Base-by-base conservation (phyloP, 441 rosid genomes). In the Theobroma grandiflorum region DNA sequence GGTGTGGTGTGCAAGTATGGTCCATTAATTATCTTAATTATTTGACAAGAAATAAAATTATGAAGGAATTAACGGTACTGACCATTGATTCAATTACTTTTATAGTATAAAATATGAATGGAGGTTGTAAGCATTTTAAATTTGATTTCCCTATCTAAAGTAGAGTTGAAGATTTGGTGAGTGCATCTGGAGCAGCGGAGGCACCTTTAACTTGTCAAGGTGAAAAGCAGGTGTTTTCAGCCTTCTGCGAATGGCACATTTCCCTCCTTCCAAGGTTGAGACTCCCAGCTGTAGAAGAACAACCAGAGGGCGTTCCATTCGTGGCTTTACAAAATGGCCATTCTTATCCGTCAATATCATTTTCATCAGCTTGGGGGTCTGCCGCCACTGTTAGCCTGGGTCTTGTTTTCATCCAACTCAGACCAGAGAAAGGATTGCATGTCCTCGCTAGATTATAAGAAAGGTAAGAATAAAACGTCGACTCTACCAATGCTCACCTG, bases 201-300 rank as follows among this genome's bases (percentile, higher is more conserved):
- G 16, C 55, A 82, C 82, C 84, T 78, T 80, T 5, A 82, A 14
- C 43, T 80, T 82, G 69, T 78, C 82, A 47, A 75, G 59, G 65
- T 83, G 86, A 75, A 85, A 83, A 72, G 83, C 86, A 2, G 84
- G 83, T 14, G 75, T 55, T 16, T 76, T 61, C 63, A 81, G 49
- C 64, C 40, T 85, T 79, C 81, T 81, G 50, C 86, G 76, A 31
- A 64, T 73, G 38, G 81, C 79, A 85, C 80, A 83, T 72, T 74
- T 69, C 35, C 76, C 69, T 68, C 80, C 84, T 79, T 85, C 83
- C 75, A 85, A 74, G 45, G 78, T 79, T 31, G 83, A 55, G 58
- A 85, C 69, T 3, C 86, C 84, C 7, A 8, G 61, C 38, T 81
- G 83, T 33, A 76, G 76, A 64, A 83, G 83, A 42, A 78, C 37